Conservation (phyloP, 768 basidiomycete species). For the Baorangia bicolor region DNA sequence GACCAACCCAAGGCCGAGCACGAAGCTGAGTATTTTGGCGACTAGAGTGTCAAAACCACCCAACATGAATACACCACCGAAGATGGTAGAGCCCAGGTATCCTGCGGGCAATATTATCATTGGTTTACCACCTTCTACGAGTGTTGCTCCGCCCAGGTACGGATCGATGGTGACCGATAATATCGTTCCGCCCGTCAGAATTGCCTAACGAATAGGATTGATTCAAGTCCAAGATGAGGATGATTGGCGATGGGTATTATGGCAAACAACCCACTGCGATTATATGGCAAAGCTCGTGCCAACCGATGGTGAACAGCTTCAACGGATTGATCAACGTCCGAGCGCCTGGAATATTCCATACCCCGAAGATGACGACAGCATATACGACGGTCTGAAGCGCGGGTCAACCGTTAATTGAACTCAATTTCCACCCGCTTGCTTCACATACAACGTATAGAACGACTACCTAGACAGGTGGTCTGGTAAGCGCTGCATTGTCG, state of each 20-base stretch:
- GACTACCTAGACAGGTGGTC: slow-evolving; percentile 50
- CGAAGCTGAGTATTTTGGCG: slow-evolving; percentile 90
- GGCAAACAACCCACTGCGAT: slow-evolving; percentile 51
- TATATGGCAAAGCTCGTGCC: slow-evolving; percentile 87
- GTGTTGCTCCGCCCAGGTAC: slow-evolving; percentile 59
- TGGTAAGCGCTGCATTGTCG: slow-evolving; percentile 23
- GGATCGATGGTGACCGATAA: slow-evolving; percentile 83
- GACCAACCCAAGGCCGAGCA: slow-evolving; percentile 84
- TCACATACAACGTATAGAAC: slow-evolving; percentile 71
- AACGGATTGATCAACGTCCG: slow-evolving; percentile 79
- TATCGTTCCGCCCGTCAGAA: slow-evolving; percentile 77
- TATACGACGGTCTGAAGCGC: slow-evolving; percentile 70
- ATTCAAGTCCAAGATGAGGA: slow-evolving; percentile 7
- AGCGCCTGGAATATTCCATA: slow-evolving; percentile 84
- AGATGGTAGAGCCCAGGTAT: slow-evolving; percentile 77
- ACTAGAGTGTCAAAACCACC: slow-evolving; percentile 88
- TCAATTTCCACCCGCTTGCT: slow-evolving; percentile 12
- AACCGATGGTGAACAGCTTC: slow-evolving; percentile 85
- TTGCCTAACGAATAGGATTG: slow-evolving; percentile 46
- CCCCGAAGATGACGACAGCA: slow-evolving; percentile 81
- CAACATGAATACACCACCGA: slow-evolving; percentile 81
- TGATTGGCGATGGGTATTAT: not conserved
- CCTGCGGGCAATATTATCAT: slow-evolving; percentile 73
- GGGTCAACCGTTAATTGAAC: slow-evolving; percentile 6
- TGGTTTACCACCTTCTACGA: slow-evolving; percentile 75